These are phyloP conservation scores for Coleophoma crateriformis DNA, from an alignment of 2,329 filamentous ascomycete genomes.

Conservation along the genomic window DNA sequence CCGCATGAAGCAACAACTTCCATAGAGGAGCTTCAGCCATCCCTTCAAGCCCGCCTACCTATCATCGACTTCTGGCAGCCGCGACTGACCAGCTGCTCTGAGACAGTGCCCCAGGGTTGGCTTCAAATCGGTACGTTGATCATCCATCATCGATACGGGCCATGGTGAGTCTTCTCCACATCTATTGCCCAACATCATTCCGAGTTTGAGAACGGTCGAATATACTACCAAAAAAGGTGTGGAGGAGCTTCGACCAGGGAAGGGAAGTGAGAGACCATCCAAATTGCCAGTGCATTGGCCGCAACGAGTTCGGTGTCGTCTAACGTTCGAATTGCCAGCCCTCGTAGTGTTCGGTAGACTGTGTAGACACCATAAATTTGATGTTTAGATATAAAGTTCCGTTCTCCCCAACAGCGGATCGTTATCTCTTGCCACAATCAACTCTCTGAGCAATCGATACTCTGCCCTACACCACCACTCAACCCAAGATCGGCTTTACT, in stretches of 20 bases:
- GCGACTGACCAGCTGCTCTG: constrained; percentile 5
- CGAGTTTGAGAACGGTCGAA: constrained; percentile 13
- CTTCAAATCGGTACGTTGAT: constrained; percentile 9
- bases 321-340: background rate
- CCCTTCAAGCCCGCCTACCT: constrained; percentile 11
- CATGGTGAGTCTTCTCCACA: constrained; percentile 22
- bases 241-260: constrained; percentile 2
- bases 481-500: background rate
- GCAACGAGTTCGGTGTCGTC: background rate
- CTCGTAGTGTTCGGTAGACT: background rate
- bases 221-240: constrained; percentile 7
- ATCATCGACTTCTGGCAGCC: constrained; percentile 7
- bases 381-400: constrained; percentile 1
- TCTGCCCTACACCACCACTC: background rate
- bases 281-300: background rate
- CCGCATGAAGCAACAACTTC: constrained; percentile 38
- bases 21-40: constrained; percentile 23
- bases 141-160: constrained; percentile 19
- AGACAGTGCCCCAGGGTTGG: constrained; percentile 10
- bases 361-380: background rate
- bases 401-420: background rate
- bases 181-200: constrained; percentile 6
- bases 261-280: background rate
- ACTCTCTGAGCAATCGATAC: background rate
- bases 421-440: background rate